Evolutionary conservation across 257 asterid genomes (phyloP), one percentile per base, ranked within the genome.

Genomic region (Sherardia arvensis): DNA sequence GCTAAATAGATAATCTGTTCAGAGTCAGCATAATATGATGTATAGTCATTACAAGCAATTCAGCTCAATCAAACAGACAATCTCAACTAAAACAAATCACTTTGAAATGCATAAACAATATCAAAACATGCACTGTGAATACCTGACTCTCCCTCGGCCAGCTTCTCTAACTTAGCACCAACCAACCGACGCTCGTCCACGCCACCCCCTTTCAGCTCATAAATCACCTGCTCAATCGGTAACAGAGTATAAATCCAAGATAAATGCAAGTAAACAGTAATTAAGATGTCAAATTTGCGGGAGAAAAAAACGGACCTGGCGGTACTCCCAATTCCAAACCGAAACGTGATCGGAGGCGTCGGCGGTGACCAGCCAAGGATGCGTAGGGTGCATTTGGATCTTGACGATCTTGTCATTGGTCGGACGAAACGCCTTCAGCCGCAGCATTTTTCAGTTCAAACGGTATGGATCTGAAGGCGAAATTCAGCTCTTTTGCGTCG

Each of bases 271-370:
- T 23, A 49, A 2, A 53, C 10, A 11, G 11, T 25, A 25, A 47
- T 36, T 2, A 5, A 5, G 40, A 5, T 7, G 33, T 17, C 43
- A 8, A 58, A 15, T 29, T 58, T 20, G 51, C n/a, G 51, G 59
- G n/a, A n/a, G 29, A 14, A 2, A n/a, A 4, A 36, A 26, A 8
- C 15, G 32, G 68, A 93, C 99, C 97, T 93, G 99, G 27, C 95
- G 95, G 72, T 93, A 95, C 27, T 93, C 97, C 99, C 99, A 93
- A 77, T 93, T 93, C 99, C 99, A 93, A 58, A 93, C 97, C 71
- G 99, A 93, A 55, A 93, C 99, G 66, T 93, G 97, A 85, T 93
- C 99, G 54, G 99, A 87, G 15, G 96, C 95, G 75, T 93, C 99
- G 66, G 99, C 81, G 0, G 97, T 93, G 38, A 93, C 97, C 26